Base-by-base conservation (phyloP, 1,284 basidiomycete species). In the Fomitopsis betulina region DNA sequence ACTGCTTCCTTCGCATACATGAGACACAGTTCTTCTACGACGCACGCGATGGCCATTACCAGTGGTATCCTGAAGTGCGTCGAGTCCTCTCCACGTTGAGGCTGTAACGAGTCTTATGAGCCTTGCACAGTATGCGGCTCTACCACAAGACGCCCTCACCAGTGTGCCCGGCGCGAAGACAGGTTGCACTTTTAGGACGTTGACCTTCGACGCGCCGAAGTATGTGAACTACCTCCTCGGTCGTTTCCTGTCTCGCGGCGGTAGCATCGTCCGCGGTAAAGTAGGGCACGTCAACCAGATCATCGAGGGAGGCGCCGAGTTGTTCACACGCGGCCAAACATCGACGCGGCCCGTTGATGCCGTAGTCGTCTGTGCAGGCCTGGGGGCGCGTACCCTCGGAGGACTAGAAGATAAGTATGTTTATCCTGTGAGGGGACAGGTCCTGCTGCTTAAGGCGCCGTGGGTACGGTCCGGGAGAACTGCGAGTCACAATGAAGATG, bases 151-250 rank as follows among this genome's bases (percentile, higher is more conserved):
- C 21, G 72, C 80, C 38, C 74, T 85, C 17, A 63, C 78, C 30
- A 10, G n/a, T 6, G 49, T 51, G 4, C 70, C 73, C 0, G 74
- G 75, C 10, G 76, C 79, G 19, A 68, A 73, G 10, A 72, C 73
- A 9, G 88, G 85, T 1, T 75, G 78, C 1, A 70, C 79, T 0
- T 90, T 91, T 72, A 81, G 75, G 3, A 89, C 87, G 0, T 61
- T 91, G 33, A 85, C 84, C 6, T 85, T 93, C 64, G 86, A 93
- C 66, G 78, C 81, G 0, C 81, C 86, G 0, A 71, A 76, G 10
- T 93, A 93, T 66, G 75, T 91, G 57, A 76, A 80, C 21, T 91
- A 89, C 70, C 80, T 93, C 9, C 69, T 86, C 35, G 70, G 79
- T 13, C 80, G 82, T 10, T 90, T 93, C 72, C 72, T 83, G 5